Evolutionary conservation across 176 grass and related monocot species (phyloP).

Genomic region (Neostapfia colusana): DNA sequence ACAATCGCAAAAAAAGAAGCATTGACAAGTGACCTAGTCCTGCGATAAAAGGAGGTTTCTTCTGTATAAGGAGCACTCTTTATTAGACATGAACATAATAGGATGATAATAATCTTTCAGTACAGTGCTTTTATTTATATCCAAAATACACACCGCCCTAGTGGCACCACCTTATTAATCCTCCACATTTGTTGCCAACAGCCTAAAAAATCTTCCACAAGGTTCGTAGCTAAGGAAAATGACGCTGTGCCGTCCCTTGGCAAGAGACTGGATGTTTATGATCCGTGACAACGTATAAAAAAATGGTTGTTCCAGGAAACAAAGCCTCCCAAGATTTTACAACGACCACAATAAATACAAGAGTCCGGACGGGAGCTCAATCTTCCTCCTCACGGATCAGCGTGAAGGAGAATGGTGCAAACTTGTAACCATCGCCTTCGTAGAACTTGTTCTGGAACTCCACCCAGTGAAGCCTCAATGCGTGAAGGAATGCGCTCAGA

Average conservation of each 20-base stretch:
- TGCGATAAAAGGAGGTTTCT: no score
- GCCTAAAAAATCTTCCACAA: slow-evolving; percentile 25
- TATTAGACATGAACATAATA: slow-evolving; percentile 29
- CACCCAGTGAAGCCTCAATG: slow-evolving; percentile 98
- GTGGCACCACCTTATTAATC: slow-evolving; percentile 46
- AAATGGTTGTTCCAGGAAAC: slow-evolving; percentile 44
- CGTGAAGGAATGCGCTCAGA: slow-evolving; percentile 90
- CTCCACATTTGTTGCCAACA: slow-evolving; percentile 37
- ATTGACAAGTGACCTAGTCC: no score
- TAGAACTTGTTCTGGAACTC: slow-evolving; percentile 99
- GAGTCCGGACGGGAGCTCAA: slow-evolving; percentile 30
- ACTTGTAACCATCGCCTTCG: slow-evolving; percentile 98
- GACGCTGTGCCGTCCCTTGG: slow-evolving; percentile 10
- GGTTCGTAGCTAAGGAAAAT: slow-evolving; percentile 43
- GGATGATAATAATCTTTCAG: slow-evolving; percentile 29
- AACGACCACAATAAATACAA: slow-evolving; percentile 39
- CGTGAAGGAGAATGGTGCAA: slow-evolving; percentile 74
- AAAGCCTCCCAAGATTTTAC: slow-evolving; percentile 39
- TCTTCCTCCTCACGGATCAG: slow-evolving; percentile 66
- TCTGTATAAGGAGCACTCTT: not conserved
- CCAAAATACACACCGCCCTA: slow-evolving; percentile 38
- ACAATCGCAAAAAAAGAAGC: no score
- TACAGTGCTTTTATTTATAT: slow-evolving; percentile 68
- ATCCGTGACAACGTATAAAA: slow-evolving; percentile 48
- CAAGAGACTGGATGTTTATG: slow-evolving; percentile 40